Base-by-base conservation (phyloP, 768 basidiomycete species). In the Lentinus tigrinus region DNA sequence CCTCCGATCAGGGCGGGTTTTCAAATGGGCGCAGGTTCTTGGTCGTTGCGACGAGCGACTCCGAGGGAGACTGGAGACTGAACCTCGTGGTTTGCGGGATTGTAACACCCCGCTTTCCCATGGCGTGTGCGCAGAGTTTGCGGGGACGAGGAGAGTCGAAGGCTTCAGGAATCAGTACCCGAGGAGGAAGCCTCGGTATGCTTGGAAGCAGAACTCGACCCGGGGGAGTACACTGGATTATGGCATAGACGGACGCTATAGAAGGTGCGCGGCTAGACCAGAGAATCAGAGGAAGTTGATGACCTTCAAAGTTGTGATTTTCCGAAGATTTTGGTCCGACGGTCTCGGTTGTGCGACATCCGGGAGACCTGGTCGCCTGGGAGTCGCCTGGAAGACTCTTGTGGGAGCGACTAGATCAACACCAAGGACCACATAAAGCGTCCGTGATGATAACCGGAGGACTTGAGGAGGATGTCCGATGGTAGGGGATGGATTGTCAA, bases 291-390 rank as follows among this genome's bases (percentile, higher is more conserved):
- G 36, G 54, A 42, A 44, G 52, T 9, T 34, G 21, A 52, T 57
- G 54, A 61, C 60, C 52, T 61, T 55, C n/a, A n/a, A n/a, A n/a
- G n/a, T n/a, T n/a, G 57, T 54, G 55, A 57, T 53, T 61, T 57
- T 57, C 55, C 60, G 60, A 61, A 27, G 47, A 49, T 53, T n/a
- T n/a, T n/a, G n/a, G 48, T 14, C 52, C 49, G 21, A 26, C 13
- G 2, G 42, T 39, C 31, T 11, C 16, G 19, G 56, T 51, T 49
- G 48, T 48, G 37, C 56, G 56, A 51, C 17, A 31, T 17, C 19
- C 56, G 48, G 54, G 49, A 10, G 16, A 34, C 19, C 46, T 44
- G 21, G 21, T 17, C 17, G n/a, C 21, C 3, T 42, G 37, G 24
- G 26, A 21, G 44, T 1, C 3, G 7, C 39, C 34, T 31, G 31